Conservation (phyloP, 192 early-diverging fungal species). For the Backusella psychrophila region DNA sequence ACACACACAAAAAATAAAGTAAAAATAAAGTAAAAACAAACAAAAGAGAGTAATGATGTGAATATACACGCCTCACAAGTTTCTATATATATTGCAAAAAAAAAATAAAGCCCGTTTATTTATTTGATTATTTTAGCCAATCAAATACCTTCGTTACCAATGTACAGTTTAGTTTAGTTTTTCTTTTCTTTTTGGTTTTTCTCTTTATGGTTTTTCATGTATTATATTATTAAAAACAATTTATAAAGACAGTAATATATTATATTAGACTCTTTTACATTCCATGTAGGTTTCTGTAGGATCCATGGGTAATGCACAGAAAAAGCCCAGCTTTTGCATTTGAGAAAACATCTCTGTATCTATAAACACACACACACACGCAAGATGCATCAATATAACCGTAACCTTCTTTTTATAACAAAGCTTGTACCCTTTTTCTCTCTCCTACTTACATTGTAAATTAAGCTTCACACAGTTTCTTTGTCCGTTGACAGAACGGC, state of each 20-base stretch:
- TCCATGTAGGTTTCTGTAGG: slow-evolving; percentile 44
- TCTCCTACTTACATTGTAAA: slow-evolving; percentile 35
- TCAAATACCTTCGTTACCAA: background rate
- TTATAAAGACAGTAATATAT: background rate
- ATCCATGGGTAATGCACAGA: slow-evolving; percentile 46
- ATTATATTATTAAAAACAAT: background rate
- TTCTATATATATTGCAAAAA: no score
- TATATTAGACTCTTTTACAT: slow-evolving; percentile 32
- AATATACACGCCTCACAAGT: background rate
- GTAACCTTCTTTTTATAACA: background rate
- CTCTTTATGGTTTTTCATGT: background rate
- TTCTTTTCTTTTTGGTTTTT: background rate
- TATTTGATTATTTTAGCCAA: background rate
- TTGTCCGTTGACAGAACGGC: slow-evolving; percentile 23
- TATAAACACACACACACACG: background rate
- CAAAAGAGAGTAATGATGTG: background rate
- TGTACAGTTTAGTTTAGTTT: no score
- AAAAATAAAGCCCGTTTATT: slow-evolving; percentile 3
- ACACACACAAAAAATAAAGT: background rate
- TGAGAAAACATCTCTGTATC: slow-evolving; percentile 40
- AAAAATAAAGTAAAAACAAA: background rate
- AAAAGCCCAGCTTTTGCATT: slow-evolving; percentile 52
- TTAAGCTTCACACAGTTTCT: slow-evolving; percentile 39
- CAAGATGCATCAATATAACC: background rate
- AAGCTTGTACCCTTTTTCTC: background rate